Evolutionary conservation across 352 stramenopile genomes (phyloP).

Genomic region (Globisporangium emineosum): DNA sequence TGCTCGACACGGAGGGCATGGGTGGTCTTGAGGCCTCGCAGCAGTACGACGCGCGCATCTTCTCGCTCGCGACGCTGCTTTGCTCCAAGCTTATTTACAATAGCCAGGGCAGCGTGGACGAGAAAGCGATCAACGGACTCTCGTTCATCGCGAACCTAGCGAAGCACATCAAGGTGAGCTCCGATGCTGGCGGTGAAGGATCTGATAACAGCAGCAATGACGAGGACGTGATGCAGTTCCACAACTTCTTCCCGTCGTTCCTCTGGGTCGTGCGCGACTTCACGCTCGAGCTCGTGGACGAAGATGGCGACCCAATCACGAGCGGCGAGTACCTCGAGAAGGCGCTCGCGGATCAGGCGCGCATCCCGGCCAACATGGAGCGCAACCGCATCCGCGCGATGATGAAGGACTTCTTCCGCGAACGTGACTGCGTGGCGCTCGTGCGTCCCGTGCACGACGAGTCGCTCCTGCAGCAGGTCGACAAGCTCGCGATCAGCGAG

Average conservation of each 20-base stretch:
- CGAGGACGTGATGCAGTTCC: slow-evolving; percentile 70
- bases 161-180: slow-evolving; percentile 81
- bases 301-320: slow-evolving; percentile 78
- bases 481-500: slow-evolving; percentile 57
- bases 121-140: slow-evolving; percentile 79
- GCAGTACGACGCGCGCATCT: slow-evolving; percentile 87
- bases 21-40: slow-evolving; percentile 80
- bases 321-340: slow-evolving; percentile 81
- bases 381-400: slow-evolving; percentile 76
- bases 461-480: slow-evolving; percentile 69
- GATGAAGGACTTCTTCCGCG: slow-evolving; percentile 85
- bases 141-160: slow-evolving; percentile 87
- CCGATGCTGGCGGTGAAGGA: slow-evolving; percentile 25
- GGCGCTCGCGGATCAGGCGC: slow-evolving; percentile 66
- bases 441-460: slow-evolving; percentile 84
- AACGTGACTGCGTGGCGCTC: slow-evolving; percentile 77
- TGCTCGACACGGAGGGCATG: slow-evolving; percentile 88
- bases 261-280: slow-evolving; percentile 89
- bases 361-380: slow-evolving; percentile 67
- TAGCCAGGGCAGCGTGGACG: slow-evolving; percentile 79
- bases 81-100: slow-evolving; percentile 90
- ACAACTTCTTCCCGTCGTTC: slow-evolving; percentile 87
- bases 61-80: slow-evolving; percentile 80
- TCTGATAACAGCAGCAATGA: slow-evolving; percentile 20
- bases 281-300: slow-evolving; percentile 80